Percentiles rank a stretch among this genome's conserved stretches.
Conservation (phyloP, 2,329 filamentous ascomycete genomes). For the Alternaria conjuncta region DNA sequence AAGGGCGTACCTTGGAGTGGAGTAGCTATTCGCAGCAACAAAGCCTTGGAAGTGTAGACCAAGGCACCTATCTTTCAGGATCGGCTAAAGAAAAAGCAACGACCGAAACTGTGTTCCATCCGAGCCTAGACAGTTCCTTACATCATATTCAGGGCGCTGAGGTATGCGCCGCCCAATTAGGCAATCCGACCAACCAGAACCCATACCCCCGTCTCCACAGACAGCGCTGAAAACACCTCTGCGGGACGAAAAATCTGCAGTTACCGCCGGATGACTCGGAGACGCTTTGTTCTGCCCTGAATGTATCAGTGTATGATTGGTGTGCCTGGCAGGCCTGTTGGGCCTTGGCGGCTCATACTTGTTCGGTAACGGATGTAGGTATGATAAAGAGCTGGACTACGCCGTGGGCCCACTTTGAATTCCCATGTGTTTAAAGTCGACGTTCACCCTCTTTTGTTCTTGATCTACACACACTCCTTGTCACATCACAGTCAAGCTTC, state of each 20-base stretch:
- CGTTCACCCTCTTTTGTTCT: not conserved
- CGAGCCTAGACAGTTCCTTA: conserved; percentile 1
- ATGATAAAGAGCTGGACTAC: not conserved
- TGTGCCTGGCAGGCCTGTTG: not conserved
- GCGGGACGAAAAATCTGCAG: conserved; percentile 7
- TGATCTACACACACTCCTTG: conserved; percentile 1
- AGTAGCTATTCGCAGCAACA: not conserved
- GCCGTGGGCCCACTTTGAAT: not conserved
- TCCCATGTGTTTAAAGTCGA: not conserved
- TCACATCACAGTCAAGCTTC: conserved; percentile 7
- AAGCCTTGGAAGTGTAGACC: not conserved
- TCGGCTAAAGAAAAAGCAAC: not conserved
- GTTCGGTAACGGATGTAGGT: not conserved
- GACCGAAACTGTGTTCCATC: not conserved
- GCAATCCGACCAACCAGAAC: conserved; percentile 11
- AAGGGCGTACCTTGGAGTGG: not conserved
- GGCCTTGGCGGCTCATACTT: not conserved
- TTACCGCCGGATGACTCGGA: conserved; percentile 1
- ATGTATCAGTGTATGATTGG: conserved; percentile 8
- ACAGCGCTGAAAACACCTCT: not conserved
- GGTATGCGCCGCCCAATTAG: conserved; percentile 4
- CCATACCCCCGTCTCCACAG: not conserved
- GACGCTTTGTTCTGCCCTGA: conserved; percentile 2
- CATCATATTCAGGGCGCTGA: not conserved
- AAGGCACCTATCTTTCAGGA: not conserved